A percentile compares a stretch with the other conserved stretches of the same genome.
These are phyloP conservation scores for Penicillium sp. DNA, from an alignment of 2,329 filamentous ascomycete genomes.

Conservation along the genomic window DNA sequence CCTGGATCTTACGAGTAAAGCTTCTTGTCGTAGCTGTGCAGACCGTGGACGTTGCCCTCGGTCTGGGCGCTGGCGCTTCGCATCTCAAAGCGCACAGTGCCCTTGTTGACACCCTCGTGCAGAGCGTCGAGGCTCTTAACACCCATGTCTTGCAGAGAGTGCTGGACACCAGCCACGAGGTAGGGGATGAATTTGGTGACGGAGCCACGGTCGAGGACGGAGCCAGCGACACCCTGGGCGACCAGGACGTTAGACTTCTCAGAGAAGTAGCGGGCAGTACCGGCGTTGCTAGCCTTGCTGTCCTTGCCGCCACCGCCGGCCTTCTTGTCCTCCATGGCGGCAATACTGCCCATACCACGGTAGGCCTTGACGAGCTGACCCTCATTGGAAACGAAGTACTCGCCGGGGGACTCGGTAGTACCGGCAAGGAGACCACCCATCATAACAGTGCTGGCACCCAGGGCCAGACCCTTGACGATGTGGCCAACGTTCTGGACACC, in stretches of 20 bases:
- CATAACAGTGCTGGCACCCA: constrained; percentile 95
- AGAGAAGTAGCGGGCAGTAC: constrained; percentile 96
- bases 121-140: constrained; percentile 72
- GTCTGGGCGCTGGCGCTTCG: constrained; percentile 90
- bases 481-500: constrained; percentile 98
- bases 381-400: constrained; percentile 92
- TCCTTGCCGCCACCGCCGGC: constrained; percentile 69
- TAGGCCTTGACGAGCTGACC: constrained; percentile 99
- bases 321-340: constrained; percentile 99
- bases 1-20: constrained; percentile 68
- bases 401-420: constrained; percentile 94
- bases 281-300: constrained; percentile 70
- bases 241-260: constrained; percentile 93
- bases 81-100: constrained; percentile 84
- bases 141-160: constrained; percentile 94
- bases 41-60: constrained; percentile 90
- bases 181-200: constrained; percentile 96
- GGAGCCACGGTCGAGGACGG: constrained; percentile 57
- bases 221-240: constrained; percentile 89
- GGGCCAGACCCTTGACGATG: constrained; percentile 94
- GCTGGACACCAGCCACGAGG: constrained; percentile 89
- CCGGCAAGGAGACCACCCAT: constrained; percentile 97
- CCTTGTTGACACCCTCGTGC: constrained; percentile 66
- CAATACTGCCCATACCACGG: constrained; percentile 97
- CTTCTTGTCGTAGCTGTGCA: constrained; percentile 99